Percentiles rank a stretch among this genome's conserved stretches.
Conservation (phyloP, 345 rosid genomes). For the Sonneratia alba region DNA sequence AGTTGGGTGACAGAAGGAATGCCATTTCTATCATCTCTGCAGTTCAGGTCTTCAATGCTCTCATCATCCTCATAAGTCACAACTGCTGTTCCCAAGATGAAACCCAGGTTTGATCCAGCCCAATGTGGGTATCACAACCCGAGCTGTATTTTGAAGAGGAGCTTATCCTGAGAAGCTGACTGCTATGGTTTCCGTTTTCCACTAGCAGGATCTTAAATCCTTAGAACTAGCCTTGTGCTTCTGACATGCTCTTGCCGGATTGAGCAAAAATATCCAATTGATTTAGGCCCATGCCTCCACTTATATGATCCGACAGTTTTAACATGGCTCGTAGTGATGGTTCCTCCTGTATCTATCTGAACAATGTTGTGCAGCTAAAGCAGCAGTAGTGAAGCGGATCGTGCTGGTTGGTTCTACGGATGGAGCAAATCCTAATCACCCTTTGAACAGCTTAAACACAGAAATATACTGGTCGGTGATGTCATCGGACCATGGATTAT, state of each 20-base stretch:
- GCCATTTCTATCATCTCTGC: slow-evolving; percentile 44
- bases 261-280: slow-evolving; percentile 95
- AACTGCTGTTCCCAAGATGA: slow-evolving; percentile 63
- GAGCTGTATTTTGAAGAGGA: slow-evolving; percentile 91
- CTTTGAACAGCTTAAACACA: slow-evolving; percentile 79
- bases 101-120: slow-evolving; percentile 75
- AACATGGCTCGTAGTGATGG: neutral
- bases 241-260: slow-evolving; percentile 25
- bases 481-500: neutral
- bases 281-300: slow-evolving; percentile 34
- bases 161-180: slow-evolving; percentile 84
- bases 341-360: neutral
- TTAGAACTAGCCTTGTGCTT: neutral
- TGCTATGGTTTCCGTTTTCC: neutral
- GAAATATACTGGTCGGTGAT: slow-evolving; percentile 73
- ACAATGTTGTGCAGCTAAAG: slow-evolving; percentile 46
- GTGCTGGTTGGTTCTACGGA: slow-evolving; percentile 97
- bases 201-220: neutral
- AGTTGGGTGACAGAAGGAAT: slow-evolving; percentile 67
- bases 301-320: neutral
- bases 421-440: slow-evolving; percentile 65
- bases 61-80: slow-evolving; percentile 70
- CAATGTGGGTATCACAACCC: slow-evolving; percentile 59
- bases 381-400: slow-evolving; percentile 88
- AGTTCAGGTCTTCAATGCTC: slow-evolving; percentile 60